Percentiles rank a stretch among this genome's conserved stretches.
Evolutionary conservation across 2,329 filamentous ascomycete genomes (phyloP).

Genomic region (Fusarium cyanostomum): DNA sequence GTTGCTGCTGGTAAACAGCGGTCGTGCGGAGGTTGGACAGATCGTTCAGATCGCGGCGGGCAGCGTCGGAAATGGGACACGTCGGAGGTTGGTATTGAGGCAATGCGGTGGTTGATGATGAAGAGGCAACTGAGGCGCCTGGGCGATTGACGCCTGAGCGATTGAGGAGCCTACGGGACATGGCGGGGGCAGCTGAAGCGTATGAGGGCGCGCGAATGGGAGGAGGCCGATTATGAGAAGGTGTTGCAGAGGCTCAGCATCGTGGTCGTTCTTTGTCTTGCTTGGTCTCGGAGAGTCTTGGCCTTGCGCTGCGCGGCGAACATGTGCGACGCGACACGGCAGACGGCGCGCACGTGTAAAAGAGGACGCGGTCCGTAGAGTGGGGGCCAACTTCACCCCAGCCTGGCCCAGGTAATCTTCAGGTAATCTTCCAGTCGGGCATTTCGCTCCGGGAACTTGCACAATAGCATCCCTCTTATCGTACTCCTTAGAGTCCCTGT

Average conservation of each 20-base stretch:
- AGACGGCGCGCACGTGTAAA: conserved; percentile 27
- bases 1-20: conserved; percentile 56
- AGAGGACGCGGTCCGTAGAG: conserved; percentile 1
- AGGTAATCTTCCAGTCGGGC: too few relatives aligned
- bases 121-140: conserved; percentile 18
- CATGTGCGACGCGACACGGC: conserved; percentile 4
- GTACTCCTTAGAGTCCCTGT: too few relatives aligned
- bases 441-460: too few relatives aligned
- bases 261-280: conserved; percentile 2
- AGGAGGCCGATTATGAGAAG: conserved; percentile 4
- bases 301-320: not conserved
- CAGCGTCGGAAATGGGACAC: conserved; percentile 54
- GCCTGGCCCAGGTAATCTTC: too few relatives aligned
- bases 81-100: conserved; percentile 61
- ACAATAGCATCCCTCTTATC: too few relatives aligned
- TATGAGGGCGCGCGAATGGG: not conserved
- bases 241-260: conserved; percentile 16
- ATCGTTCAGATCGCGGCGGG: conserved; percentile 53
- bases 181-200: conserved; percentile 12
- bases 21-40: conserved; percentile 55
- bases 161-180: conserved; percentile 49
- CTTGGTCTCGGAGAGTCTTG: not conserved
- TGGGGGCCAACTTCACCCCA: not conserved
- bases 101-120: conserved; percentile 46
- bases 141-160: conserved; percentile 42